A percentile compares a stretch with the other conserved stretches of the same genome.
These are phyloP conservation scores for Aspergillus sp. DNA, from an alignment of 2,329 filamentous ascomycete genomes.

Conservation along the genomic window DNA sequence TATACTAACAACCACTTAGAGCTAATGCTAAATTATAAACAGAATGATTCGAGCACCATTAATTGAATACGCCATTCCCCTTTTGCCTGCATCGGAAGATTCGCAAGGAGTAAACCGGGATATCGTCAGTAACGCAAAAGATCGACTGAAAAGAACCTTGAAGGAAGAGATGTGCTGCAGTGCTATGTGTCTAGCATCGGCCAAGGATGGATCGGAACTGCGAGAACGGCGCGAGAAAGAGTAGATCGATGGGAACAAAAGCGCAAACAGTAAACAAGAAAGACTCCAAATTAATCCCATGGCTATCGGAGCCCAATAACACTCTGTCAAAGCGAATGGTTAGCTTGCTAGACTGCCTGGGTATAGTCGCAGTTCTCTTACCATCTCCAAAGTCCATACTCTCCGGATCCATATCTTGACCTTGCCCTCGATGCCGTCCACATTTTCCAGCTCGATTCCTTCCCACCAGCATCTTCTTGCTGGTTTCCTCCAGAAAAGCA, in stretches of 20 bases:
- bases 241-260: neutral
- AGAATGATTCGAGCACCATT: conserved; percentile 17
- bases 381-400: conserved; percentile 98
- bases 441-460: conserved; percentile 83
- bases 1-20: conserved; percentile 14
- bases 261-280: conserved; percentile 16
- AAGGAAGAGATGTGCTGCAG: conserved; percentile 9
- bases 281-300: conserved; percentile 19
- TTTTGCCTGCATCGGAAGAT: conserved; percentile 13
- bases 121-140: conserved; percentile 23
- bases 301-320: conserved; percentile 73
- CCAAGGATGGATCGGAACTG: conserved; percentile 7
- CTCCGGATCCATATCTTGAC: conserved; percentile 98
- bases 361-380: conserved; percentile 34
- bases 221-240: conserved; percentile 1
- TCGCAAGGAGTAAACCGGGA: conserved; percentile 16
- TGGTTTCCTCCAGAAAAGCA: conserved; percentile 97
- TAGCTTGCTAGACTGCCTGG: conserved; percentile 15
- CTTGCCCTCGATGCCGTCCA: conserved; percentile 86
- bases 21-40: conserved; percentile 18
- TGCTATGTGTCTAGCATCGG: conserved; percentile 15
- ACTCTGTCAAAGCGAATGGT: conserved; percentile 52
- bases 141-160: conserved; percentile 11
- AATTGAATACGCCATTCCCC: conserved; percentile 19
- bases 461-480: conserved; percentile 99